These are phyloP conservation scores for Nemania sp. DNA, from an alignment of 2,329 filamentous ascomycete genomes.

Conservation along the genomic window DNA sequence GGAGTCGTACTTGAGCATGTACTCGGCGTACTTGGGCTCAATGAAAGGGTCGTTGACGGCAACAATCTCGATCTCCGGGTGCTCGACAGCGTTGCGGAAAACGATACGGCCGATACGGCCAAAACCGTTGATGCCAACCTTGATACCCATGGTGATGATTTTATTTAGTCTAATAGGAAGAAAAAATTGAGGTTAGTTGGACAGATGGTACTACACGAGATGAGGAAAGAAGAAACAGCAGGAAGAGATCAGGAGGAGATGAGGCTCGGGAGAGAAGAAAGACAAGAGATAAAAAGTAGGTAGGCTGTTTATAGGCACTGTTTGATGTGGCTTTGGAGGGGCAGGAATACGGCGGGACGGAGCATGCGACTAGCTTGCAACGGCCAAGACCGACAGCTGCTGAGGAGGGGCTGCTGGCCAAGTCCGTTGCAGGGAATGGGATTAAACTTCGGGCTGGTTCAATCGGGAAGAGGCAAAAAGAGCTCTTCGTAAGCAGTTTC, in stretches of 20 bases:
- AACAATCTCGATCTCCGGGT: constrained; percentile 89
- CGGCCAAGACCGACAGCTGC: constrained; percentile 19
- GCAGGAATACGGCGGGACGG: neutral
- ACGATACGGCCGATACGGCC: constrained; percentile 99
- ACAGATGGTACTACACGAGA: neutral
- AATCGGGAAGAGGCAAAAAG: constrained; percentile 15
- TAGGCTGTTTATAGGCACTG: neutral
- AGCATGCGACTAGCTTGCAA: constrained; percentile 12
- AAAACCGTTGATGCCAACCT: constrained; percentile 99
- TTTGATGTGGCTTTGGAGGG: constrained; percentile 18
- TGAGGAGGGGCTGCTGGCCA: constrained; percentile 18
- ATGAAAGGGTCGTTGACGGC: constrained; percentile 99
- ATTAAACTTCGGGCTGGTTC: constrained; percentile 22
- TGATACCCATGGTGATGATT: constrained; percentile 62
- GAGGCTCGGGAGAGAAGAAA: neutral
- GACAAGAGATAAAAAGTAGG: neutral
- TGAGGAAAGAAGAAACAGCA: too few species aligned
- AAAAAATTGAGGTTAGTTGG: constrained; percentile 31
- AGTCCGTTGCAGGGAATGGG: neutral
- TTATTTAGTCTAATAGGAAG: constrained; percentile 32
- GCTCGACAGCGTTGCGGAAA: constrained; percentile 97
- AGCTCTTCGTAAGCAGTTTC: constrained; percentile 6
- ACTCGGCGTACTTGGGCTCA: constrained; percentile 95
- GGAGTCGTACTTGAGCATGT: constrained; percentile 99
- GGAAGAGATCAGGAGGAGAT: neutral